Percentiles rank a stretch among this genome's conserved stretches.
Evolutionary conservation across 2,329 filamentous ascomycete genomes (phyloP).

Genomic region (Verticillium albo-atrum): DNA sequence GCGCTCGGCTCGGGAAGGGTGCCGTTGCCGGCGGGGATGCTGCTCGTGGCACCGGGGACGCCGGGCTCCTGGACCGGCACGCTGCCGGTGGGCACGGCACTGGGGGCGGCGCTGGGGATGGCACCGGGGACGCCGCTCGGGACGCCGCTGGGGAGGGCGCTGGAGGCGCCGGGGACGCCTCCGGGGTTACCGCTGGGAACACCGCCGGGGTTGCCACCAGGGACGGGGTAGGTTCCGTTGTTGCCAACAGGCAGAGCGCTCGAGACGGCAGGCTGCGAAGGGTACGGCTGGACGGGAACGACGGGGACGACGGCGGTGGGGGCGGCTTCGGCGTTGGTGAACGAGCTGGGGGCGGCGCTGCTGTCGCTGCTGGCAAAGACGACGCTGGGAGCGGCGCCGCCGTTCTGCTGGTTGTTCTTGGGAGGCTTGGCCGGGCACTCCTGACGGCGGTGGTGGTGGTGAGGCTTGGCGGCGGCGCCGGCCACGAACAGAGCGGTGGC

Average conservation of each 20-base stretch:
- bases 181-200: neutral
- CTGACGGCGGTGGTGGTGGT: constrained; percentile 2
- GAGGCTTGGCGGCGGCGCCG: constrained; percentile 8
- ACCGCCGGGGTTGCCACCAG: neutral
- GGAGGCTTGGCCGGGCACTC: constrained; percentile 5
- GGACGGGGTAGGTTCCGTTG: neutral
- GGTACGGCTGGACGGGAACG: neutral
- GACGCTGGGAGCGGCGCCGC: constrained; percentile 4
- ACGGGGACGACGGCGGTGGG: neutral
- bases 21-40: constrained; percentile 18
- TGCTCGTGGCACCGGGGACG: constrained; percentile 6
- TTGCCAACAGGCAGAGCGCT: neutral
- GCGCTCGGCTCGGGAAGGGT: neutral
- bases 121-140: neutral
- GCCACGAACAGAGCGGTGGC: constrained; percentile 9
- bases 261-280: neutral
- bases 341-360: neutral
- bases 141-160: neutral
- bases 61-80: neutral
- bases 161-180: neutral
- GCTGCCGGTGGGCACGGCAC: neutral
- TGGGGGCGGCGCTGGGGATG: neutral
- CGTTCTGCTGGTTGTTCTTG: constrained; percentile 6
- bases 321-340: neutral
- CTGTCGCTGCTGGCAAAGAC: neutral